phyloP scores from a whole-genome alignment of 441 rosid species.

The Pelargonium myrrhifolium region DNA sequence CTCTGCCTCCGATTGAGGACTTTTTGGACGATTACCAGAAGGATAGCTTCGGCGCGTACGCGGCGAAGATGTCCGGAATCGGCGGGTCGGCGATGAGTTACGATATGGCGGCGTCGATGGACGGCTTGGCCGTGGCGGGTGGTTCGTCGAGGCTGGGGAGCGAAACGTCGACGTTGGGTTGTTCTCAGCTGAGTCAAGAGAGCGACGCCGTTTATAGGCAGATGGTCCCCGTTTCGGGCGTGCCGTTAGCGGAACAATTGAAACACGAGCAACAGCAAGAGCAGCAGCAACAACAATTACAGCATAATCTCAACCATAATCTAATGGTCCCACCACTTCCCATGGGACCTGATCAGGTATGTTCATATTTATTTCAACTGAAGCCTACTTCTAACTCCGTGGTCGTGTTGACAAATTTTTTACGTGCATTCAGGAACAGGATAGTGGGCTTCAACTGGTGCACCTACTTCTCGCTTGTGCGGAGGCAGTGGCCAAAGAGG shows the following conservation, averaged over 20 bases:
- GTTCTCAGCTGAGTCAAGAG: too few relatives aligned
- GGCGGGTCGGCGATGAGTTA: constrained; percentile 22
- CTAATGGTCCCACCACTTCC: constrained; percentile 36
- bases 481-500: constrained; percentile 53
- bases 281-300: constrained; percentile 28
- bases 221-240: constrained; percentile 15
- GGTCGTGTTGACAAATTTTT: too few relatives aligned
- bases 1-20: constrained; percentile 41
- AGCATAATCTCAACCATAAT: constrained; percentile 27
- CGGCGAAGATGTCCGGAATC: constrained; percentile 19
- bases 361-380: too few relatives aligned
- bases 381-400: too few relatives aligned
- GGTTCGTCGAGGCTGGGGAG: too few relatives aligned
- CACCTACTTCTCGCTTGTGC: constrained; percentile 58
- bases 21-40: constrained; percentile 40
- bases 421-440: constrained; percentile 49
- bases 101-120: constrained; percentile 19
- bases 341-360: too few relatives aligned
- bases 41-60: constrained; percentile 25
- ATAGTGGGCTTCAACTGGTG: constrained; percentile 54
- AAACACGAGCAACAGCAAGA: constrained; percentile 29
- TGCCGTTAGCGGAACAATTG: constrained; percentile 36
- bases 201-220: too few relatives aligned
- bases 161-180: too few relatives aligned
- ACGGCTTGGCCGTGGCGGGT: too few relatives aligned